Base-by-base conservation (phyloP, 257 asterid species). In the Solanum sitiens region DNA sequence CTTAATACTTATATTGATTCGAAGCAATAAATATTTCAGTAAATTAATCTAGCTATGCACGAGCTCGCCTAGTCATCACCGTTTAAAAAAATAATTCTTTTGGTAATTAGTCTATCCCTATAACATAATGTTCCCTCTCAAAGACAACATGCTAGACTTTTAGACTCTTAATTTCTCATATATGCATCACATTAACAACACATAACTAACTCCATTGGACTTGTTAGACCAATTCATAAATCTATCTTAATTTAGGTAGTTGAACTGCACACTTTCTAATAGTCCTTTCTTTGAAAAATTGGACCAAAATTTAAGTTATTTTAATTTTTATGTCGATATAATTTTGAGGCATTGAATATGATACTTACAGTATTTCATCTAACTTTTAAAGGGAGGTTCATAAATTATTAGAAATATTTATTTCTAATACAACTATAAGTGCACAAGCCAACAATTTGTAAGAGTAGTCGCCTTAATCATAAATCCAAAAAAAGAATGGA, bases 391-490 rank as follows among this genome's bases (percentile, higher is more conserved):
- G 7, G 18, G 21, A 44, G 9, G 40, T 79, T 76, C 67, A 45
- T 45, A 45, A 27, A 47, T 80, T 47, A 63, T 18, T 80, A 5
- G 11, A 80, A 47, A 80, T 30, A 80, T 80, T 80, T 10, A 82
- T 82, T 82, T 82, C 68, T 82, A 82, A 80, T 30, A 82, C 68
- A 45, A 80, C 68, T 82, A 82, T 82, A 50, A 50, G 6, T 82
- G 42, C 21, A 20, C 42, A 82, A 32, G 45, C 70, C 85, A 50
- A 82, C 44, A 82, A 47, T 30, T 30, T 47, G 44, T 82, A 82
- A 6, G 45, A 47, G 70, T 30, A 32, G 70, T 73, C 39, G 72
- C 42, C 37, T 72, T 86, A 45, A 85, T 85, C 87, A 85, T 85
- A 68, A 85, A 85, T 85, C 63, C 82, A 27, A 21, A 85, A 45